Percentiles rank a stretch among this genome's conserved stretches.
These are phyloP conservation scores for Taiwanofungus camphoratus DNA, from an alignment of 1,284 basidiomycete genomes.

Conservation along the genomic window DNA sequence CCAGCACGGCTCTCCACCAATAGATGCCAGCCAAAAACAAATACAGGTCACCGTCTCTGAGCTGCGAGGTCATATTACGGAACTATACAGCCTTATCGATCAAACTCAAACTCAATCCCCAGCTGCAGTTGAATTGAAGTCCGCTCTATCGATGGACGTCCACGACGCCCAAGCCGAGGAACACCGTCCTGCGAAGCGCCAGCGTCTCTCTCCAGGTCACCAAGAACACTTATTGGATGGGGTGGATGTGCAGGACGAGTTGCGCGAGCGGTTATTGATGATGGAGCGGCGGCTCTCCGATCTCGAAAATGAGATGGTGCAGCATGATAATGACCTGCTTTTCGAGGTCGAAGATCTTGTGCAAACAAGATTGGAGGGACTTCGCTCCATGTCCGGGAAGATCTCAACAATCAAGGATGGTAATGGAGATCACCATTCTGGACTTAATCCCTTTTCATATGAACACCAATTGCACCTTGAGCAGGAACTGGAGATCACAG, in stretches of 20 bases:
- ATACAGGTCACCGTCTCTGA: constrained; percentile 25
- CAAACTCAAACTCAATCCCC: not conserved
- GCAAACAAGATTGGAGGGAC: constrained; percentile 30
- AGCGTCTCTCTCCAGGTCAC: constrained; percentile 26
- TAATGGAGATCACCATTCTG: no score
- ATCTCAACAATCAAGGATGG: not conserved
- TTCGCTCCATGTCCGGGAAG: constrained; percentile 5
- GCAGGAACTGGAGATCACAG: constrained; percentile 22
- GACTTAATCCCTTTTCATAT: no score
- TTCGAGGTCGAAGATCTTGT: constrained; percentile 37
- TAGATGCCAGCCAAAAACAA: constrained; percentile 18
- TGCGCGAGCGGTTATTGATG: constrained; percentile 33
- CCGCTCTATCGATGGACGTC: constrained; percentile 10
- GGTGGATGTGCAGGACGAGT: constrained; percentile 27
- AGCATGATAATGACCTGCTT: constrained; percentile 31
- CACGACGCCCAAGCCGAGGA: constrained; percentile 16
- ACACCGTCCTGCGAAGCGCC: constrained; percentile 29
- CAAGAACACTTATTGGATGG: not conserved
- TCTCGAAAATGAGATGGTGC: constrained; percentile 39
- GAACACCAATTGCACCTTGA: not conserved
- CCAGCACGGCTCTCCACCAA: constrained; percentile 12
- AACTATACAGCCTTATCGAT: constrained; percentile 17
- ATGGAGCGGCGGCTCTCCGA: constrained; percentile 35
- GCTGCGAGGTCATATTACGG: constrained; percentile 21
- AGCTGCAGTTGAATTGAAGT: not conserved